Evolutionary conservation across 116 monocot genomes (phyloP).

Genomic region (Papilionanthe hybrid): DNA sequence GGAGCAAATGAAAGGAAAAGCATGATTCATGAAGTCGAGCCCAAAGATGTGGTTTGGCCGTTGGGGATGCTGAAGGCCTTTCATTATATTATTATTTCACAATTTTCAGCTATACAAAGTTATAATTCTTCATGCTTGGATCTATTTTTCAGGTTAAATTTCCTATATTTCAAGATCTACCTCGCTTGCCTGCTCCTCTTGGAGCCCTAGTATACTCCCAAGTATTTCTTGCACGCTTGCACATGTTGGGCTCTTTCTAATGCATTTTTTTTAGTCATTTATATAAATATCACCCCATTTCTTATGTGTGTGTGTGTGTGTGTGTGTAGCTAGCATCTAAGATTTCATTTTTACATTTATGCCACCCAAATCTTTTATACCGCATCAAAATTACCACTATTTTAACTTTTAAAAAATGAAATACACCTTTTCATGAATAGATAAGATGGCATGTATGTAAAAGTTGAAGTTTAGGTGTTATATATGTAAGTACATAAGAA

Average conservation of each 20-base stretch:
- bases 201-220: slow-evolving; percentile 60
- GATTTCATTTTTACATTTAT: no score
- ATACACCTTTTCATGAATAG: no score
- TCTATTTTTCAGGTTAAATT: slow-evolving; percentile 40
- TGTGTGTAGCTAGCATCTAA: no score
- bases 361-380: no score
- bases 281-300: no score
- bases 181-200: slow-evolving; percentile 56
- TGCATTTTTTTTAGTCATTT: background rate
- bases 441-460: no score
- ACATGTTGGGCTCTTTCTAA: background rate
- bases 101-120: background rate
- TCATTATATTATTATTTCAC: background rate
- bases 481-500: no score
- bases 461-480: no score
- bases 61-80: background rate
- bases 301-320: no score
- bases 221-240: slow-evolving; percentile 21
- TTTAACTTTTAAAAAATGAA: no score
- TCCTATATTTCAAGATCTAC: slow-evolving; percentile 60
- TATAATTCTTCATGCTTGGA: background rate
- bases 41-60: background rate
- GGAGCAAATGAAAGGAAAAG: background rate
- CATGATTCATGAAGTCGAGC: background rate
- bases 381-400: no score